A percentile compares a stretch with the other conserved stretches of the same genome.
Conservation (phyloP, 2,329 filamentous ascomycete genomes). For the Fusarium liriodendri region DNA sequence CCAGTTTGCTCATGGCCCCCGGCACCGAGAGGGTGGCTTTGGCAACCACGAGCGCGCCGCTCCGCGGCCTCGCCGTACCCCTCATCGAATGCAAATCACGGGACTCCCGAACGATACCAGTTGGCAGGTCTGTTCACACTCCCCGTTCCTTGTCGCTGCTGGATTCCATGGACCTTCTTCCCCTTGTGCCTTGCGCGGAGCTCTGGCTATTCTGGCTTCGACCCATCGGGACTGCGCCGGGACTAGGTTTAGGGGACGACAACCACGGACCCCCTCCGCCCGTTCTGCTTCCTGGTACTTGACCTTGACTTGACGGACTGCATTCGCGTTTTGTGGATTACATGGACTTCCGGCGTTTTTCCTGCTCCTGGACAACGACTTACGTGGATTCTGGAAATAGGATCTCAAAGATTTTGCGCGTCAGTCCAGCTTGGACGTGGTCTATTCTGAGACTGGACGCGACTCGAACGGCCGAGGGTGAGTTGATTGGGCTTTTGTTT, state of each 20-base stretch:
- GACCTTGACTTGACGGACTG: conserved; percentile 55
- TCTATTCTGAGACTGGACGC: conserved; percentile 86
- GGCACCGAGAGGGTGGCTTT: conserved; percentile 63
- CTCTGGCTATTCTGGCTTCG: conserved; percentile 46
- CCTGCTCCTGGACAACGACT: conserved; percentile 73
- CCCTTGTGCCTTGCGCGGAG: conserved; percentile 46
- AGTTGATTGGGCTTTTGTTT: conserved; percentile 49
- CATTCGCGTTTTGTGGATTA: conserved; percentile 50
- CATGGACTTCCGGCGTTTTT: conserved; percentile 47
- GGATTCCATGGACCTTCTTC: conserved; percentile 54
- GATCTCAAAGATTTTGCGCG: conserved; percentile 99
- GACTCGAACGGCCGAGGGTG: conserved; percentile 84
- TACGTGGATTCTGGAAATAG: conserved; percentile 87
- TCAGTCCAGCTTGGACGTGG: conserved; percentile 95
- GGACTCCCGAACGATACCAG: conserved; percentile 98
- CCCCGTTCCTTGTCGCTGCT: conserved; percentile 67
- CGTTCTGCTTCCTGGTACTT: conserved; percentile 46
- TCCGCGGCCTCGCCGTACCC: conserved; percentile 88
- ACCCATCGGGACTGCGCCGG: conserved; percentile 42
- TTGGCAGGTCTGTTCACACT: conserved; percentile 96
- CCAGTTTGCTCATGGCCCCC: conserved; percentile 93
- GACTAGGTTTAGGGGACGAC: conserved; percentile 44
- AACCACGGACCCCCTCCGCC: conserved; percentile 41
- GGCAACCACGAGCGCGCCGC: conserved; percentile 67
- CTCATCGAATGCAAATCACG: conserved; percentile 96